phyloP scores from a whole-genome alignment of 345 rosid species.

The Salix caprea region DNA sequence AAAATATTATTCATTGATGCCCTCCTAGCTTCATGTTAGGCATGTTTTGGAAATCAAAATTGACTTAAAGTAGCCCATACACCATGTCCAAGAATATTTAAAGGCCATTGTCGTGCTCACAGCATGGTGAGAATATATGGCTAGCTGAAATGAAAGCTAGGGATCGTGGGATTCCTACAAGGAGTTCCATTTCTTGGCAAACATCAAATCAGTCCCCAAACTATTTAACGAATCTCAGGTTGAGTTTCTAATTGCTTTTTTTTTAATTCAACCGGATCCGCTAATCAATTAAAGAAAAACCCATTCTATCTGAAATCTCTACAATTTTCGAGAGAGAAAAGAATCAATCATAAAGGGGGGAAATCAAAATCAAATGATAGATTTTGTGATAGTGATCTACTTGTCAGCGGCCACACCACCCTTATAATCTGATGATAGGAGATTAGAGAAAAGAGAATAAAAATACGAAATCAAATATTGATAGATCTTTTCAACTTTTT shows the following conservation, averaged over 20 bases:
- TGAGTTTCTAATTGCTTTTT: too few relatives aligned
- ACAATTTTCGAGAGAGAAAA: too few relatives aligned
- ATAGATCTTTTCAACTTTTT: neutral
- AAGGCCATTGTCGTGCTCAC: neutral
- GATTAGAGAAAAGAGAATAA: neutral
- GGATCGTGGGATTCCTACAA: neutral
- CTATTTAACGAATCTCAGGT: neutral
- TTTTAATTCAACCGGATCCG: neutral
- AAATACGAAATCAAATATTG: neutral
- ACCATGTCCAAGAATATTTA: neutral
- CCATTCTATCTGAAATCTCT: too few relatives aligned
- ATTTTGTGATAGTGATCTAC: conserved; percentile 7
- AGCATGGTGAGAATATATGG: neutral
- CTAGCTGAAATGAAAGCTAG: neutral
- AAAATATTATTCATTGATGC: neutral
- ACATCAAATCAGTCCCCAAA: neutral
- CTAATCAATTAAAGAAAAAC: too few relatives aligned
- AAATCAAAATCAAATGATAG: neutral
- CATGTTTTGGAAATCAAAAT: neutral
- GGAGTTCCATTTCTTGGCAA: neutral
- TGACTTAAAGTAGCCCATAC: neutral
- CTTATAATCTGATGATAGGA: neutral
- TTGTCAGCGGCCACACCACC: conserved; percentile 14
- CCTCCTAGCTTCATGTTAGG: neutral
- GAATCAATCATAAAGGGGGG: neutral